phyloP scores from a whole-genome alignment of 169 alveolate species.

The Plasmodium knowlesi region DNA sequence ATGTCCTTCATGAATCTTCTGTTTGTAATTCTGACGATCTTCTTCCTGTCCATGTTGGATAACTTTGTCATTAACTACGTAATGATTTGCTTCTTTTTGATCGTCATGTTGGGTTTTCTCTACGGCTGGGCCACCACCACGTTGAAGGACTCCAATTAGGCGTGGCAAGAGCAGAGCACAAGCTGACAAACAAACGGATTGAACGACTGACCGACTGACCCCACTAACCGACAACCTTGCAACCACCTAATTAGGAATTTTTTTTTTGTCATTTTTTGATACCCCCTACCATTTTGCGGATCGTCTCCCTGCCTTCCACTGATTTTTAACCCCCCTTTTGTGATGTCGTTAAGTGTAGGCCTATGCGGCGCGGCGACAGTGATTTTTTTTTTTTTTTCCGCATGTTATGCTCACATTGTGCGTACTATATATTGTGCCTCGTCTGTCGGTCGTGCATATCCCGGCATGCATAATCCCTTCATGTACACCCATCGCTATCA shows the following conservation, averaged over 20 bases:
- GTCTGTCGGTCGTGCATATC: neutral
- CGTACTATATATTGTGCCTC: neutral
- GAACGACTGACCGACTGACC: too few relatives aligned
- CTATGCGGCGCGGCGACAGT: neutral
- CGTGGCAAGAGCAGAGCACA: neutral
- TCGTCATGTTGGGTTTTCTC: constrained; percentile 2
- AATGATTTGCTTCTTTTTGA: constrained; percentile 30
- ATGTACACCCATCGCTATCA: neutral
- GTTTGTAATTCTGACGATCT: constrained; percentile 6
- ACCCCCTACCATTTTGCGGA: neutral
- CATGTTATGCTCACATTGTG: neutral
- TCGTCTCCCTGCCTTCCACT: neutral
- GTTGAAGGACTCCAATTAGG: neutral
- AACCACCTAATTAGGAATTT: neutral
- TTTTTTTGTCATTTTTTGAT: neutral
- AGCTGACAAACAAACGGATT: too few relatives aligned
- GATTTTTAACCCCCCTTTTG: neutral
- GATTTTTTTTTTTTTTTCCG: neutral
- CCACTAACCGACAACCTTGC: neutral
- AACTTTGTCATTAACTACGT: constrained; percentile 37
- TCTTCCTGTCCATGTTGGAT: constrained; percentile 14
- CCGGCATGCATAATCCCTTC: neutral
- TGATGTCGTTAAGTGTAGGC: neutral
- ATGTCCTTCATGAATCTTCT: constrained; percentile 49
- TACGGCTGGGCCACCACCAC: constrained; percentile 13